Evolutionary conservation across 495 filamentous ascomycete genomes (phyloP).

Genomic region (Trichoderma virens): DNA sequence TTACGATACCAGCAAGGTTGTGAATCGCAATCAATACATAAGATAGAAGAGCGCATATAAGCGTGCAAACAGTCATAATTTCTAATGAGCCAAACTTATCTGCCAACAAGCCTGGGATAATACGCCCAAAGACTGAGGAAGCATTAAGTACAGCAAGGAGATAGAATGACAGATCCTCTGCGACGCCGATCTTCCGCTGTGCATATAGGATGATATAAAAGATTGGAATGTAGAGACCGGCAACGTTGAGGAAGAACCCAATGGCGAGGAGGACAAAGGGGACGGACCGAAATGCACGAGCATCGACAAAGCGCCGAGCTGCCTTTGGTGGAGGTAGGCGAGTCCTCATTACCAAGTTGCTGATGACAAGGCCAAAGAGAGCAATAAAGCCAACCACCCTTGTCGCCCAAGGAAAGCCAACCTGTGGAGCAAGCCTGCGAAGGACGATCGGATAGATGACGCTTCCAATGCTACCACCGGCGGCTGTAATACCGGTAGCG

Average conservation of each 20-base stretch:
- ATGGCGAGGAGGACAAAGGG: conserved; percentile 16
- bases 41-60: conserved; percentile 45
- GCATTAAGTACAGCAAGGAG: conserved; percentile 59
- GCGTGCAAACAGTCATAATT: conserved; percentile 40
- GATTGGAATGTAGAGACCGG: conserved; percentile 56
- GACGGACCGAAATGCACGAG: conserved; percentile 26
- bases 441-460: conserved; percentile 60
- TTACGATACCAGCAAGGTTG: conserved; percentile 45
- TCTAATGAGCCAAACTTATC: conserved; percentile 61
- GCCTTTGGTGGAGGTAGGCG: conserved; percentile 17
- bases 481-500: conserved; percentile 53
- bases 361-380: conserved; percentile 45
- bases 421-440: conserved; percentile 40
- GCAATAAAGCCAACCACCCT: conserved; percentile 56
- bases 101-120: conserved; percentile 51
- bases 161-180: conserved; percentile 42
- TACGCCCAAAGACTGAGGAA: conserved; percentile 50
- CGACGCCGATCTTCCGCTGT: conserved; percentile 40
- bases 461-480: conserved; percentile 53
- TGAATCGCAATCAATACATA: conserved; percentile 48
- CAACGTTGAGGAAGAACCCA: conserved; percentile 38
- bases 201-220: conserved; percentile 56
- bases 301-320: conserved; percentile 11
- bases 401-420: conserved; percentile 61
- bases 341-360: conserved; percentile 25